Evolutionary conservation across 2,329 filamentous ascomycete genomes (phyloP).

Genomic region (Emmonsiellopsis sp.): DNA sequence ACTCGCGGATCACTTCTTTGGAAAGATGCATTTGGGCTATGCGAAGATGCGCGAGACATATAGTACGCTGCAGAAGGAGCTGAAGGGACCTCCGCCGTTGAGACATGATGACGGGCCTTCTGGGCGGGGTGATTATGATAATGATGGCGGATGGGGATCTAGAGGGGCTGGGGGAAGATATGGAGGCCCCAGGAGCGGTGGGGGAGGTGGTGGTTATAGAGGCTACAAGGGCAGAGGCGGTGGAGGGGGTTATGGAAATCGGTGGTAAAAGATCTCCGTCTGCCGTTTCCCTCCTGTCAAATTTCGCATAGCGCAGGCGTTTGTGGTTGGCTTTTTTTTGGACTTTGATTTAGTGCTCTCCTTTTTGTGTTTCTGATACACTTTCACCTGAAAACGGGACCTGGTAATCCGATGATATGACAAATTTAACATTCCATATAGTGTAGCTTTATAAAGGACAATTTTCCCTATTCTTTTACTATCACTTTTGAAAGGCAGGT

Average conservation of each 20-base stretch:
- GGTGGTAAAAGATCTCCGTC: conserved; percentile 19
- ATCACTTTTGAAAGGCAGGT: too few relatives aligned
- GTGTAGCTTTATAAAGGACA: too few relatives aligned
- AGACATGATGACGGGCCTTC: conserved; percentile 42
- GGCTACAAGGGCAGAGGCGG: conserved; percentile 34
- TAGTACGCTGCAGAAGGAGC: conserved; percentile 76
- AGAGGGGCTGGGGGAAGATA: conserved; percentile 43
- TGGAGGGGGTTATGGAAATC: conserved; percentile 31
- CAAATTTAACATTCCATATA: too few relatives aligned
- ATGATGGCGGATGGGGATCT: conserved; percentile 43
- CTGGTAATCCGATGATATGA: too few relatives aligned
- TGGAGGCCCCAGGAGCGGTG: conserved; percentile 23
- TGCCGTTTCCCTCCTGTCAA: conserved; percentile 9
- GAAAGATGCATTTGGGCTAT: conserved; percentile 98
- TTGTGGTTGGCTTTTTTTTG: conserved; percentile 9
- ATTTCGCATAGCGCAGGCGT: conserved; percentile 37
- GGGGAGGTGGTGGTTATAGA: conserved; percentile 42
- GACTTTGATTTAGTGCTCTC: background rate
- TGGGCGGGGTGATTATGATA: conserved; percentile 41
- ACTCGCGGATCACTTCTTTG: conserved; percentile 94
- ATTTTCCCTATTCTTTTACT: too few relatives aligned
- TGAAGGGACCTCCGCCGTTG: conserved; percentile 60
- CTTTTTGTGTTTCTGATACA: conserved; percentile 4
- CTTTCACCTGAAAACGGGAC: too few relatives aligned
- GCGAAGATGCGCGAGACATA: conserved; percentile 95